phyloP scores from a whole-genome alignment of 2,329 filamentous ascomycete species.

The Fusarium camptoceras region DNA sequence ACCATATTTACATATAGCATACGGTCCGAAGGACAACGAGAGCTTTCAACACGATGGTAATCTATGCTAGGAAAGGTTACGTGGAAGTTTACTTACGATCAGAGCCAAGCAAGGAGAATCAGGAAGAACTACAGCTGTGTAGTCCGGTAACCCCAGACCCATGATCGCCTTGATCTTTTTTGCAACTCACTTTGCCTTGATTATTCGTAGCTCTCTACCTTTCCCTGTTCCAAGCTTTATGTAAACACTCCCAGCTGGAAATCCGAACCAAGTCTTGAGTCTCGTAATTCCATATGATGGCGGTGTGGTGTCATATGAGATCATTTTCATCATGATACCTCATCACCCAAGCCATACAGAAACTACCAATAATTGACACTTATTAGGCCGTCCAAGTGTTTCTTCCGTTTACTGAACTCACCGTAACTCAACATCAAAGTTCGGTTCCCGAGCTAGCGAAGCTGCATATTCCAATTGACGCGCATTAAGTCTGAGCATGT shows the following conservation, averaged over 20 bases:
- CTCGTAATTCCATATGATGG: background rate
- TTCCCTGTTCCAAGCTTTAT: background rate
- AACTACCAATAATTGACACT: background rate
- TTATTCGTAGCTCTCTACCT: background rate
- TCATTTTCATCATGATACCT: background rate
- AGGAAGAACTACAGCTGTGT: background rate
- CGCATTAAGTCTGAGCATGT: background rate
- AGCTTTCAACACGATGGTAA: background rate
- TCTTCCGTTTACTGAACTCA: background rate
- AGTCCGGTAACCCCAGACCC: background rate
- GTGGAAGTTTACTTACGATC: background rate
- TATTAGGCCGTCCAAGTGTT: background rate
- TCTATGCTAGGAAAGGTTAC: background rate
- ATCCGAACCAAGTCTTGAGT: background rate
- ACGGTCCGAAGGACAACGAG: background rate
- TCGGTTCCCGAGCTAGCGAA: constrained; percentile 2
- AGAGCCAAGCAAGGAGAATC: background rate
- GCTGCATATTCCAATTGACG: background rate
- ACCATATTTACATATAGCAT: background rate
- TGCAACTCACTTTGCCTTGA: background rate
- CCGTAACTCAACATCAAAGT: background rate
- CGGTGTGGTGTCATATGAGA: constrained; percentile 4
- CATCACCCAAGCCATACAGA: background rate
- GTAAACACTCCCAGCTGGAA: background rate
- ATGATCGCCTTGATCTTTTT: background rate